phyloP scores from a whole-genome alignment of 257 asterid species.

The Forsythia suspensa region DNA sequence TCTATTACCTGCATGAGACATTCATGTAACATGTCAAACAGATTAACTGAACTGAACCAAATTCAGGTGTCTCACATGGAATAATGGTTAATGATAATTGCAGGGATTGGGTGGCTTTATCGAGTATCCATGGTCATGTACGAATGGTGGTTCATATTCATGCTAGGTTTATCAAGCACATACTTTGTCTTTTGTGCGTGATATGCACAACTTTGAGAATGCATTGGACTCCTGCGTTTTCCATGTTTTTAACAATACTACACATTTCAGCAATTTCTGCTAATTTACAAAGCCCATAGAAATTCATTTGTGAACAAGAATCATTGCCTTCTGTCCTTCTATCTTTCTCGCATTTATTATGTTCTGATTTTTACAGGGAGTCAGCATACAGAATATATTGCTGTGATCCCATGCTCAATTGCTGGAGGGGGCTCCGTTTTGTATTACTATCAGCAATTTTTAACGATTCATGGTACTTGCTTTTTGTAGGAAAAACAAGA shows the following conservation, averaged over 20 bases:
- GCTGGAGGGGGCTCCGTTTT: neutral
- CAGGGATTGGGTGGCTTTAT: neutral
- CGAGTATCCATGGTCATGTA: neutral
- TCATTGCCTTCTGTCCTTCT: neutral
- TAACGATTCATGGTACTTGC: neutral
- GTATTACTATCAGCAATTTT: neutral
- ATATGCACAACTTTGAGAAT: neutral
- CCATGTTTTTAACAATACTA: neutral
- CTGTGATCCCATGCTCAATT: neutral
- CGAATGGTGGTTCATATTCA: neutral
- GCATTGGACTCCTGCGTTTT: neutral
- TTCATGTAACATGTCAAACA: neutral
- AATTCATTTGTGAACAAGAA: neutral
- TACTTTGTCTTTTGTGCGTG: neutral
- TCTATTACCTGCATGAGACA: neutral
- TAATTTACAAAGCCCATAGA: neutral
- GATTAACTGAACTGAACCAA: neutral
- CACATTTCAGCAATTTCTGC: neutral
- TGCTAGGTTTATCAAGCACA: neutral
- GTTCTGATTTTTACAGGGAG: neutral
- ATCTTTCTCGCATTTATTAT: neutral
- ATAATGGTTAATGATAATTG: neutral
- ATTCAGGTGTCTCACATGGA: neutral
- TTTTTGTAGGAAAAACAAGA: neutral
- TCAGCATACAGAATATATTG: neutral